phyloP scores from a whole-genome alignment of 306 rosid genomes.

The Sophora flavescens region DNA sequence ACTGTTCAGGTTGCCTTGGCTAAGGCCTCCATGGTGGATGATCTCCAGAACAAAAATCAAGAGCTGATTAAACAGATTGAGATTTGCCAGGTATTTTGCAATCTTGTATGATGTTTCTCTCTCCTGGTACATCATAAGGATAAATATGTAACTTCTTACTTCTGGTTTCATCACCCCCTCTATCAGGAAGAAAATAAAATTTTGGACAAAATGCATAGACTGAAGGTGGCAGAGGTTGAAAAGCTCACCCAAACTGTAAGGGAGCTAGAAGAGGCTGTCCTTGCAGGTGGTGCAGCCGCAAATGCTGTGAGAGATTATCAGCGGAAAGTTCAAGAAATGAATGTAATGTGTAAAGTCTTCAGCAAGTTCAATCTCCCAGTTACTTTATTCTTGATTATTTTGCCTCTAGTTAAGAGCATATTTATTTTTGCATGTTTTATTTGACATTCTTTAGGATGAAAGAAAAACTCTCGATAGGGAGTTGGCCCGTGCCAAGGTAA shows the following conservation, averaged over 20 bases:
- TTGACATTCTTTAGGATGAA: conserved; percentile 64
- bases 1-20: conserved; percentile 76
- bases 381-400: conserved; percentile 10
- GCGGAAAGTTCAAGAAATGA: conserved; percentile 79
- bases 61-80: conserved; percentile 79
- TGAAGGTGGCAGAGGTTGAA: conserved; percentile 79
- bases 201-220: conserved; percentile 70
- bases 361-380: conserved; percentile 16
- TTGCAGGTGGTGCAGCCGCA: conserved; percentile 86
- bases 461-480: conserved; percentile 81
- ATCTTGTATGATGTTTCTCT: background rate
- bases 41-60: conserved; percentile 76
- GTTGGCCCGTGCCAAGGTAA: conserved; percentile 83
- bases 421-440: conserved; percentile 17
- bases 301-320: conserved; percentile 82
- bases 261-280: conserved; percentile 76
- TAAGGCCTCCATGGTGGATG: conserved; percentile 80
- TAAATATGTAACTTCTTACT: background rate
- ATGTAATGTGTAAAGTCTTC: conserved; percentile 45
- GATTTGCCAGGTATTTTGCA: conserved; percentile 68
- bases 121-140: background rate
- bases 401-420: conserved; percentile 9
- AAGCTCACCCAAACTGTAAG: conserved; percentile 75
- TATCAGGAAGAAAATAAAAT: conserved; percentile 75
- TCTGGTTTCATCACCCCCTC: background rate